These are phyloP conservation scores for Circinella minor DNA, from an alignment of 371 early-diverging fungal species.

Conservation along the genomic window DNA sequence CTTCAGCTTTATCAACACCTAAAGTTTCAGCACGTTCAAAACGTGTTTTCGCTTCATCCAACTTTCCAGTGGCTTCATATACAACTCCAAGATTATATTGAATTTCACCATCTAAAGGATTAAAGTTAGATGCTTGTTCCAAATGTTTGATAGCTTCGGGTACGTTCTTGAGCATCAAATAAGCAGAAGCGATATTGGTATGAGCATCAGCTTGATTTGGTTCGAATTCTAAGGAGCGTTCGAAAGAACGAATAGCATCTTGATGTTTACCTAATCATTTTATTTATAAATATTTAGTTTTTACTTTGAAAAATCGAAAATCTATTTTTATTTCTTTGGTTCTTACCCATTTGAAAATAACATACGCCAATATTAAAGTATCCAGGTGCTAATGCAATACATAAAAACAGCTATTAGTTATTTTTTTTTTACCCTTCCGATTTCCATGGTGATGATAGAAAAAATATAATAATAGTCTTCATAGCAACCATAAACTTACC, in stretches of 20 bases:
- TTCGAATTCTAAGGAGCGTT: constrained; percentile 68
- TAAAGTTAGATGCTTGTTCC: constrained; percentile 71
- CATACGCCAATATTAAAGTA: constrained; percentile 85
- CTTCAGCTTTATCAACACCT: constrained; percentile 64
- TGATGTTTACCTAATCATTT: constrained; percentile 45
- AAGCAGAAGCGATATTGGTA: constrained; percentile 83
- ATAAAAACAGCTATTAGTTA: neutral
- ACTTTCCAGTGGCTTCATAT: constrained; percentile 69
- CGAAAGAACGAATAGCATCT: constrained; percentile 70
- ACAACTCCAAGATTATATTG: constrained; percentile 81
- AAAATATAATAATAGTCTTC: no score
- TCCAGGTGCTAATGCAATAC: constrained; percentile 48
- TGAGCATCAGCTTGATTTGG: constrained; percentile 79
- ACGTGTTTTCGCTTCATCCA: constrained; percentile 72
- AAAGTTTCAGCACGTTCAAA: constrained; percentile 67
- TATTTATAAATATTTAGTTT: neutral
- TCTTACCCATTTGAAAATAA: constrained; percentile 70
- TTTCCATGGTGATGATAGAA: no score
- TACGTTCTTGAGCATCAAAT: constrained; percentile 68
- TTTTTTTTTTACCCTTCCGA: no score
- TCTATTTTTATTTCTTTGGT: no score
- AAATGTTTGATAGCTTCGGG: constrained; percentile 68
- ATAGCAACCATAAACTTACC: constrained; percentile 17
- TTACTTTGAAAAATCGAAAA: neutral
- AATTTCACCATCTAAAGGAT: constrained; percentile 76